Base-by-base conservation (phyloP, 331 rosid genomes). In the Phaseolus coccineus region DNA sequence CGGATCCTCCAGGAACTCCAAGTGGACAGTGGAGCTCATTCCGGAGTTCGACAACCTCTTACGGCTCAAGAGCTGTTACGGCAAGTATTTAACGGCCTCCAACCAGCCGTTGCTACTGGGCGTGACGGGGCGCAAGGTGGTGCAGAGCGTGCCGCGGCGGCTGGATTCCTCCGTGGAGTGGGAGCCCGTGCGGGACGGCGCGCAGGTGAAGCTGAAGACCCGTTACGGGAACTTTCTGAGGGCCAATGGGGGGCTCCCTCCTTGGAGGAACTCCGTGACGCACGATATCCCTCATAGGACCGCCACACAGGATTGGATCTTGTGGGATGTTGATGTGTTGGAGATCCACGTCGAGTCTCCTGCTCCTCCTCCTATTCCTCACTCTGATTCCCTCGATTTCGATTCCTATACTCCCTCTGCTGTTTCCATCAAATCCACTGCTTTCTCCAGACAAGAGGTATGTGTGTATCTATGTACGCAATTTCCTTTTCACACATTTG, bases 181-280 rank as follows among this genome's bases (percentile, higher is more conserved):
- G 94, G 92, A 84, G 27, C 94, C 94, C 4, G 0, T 88, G 0
- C 82, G 75, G 42, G 91, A 90, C 0, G 85, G 91, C 28, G 48
- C 82, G 0, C 83, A 70, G 37, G 69, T 85, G 15, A 83, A 80
- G 80, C 87, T 89, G 4, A 87, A 85, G 58, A 89, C 91, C 0
- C 83, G 89, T 3, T 89, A 89, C 5, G 93, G 87, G 0, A 79
- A 89, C 40, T 89, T 83, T 39, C 62, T 89, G 19, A 76, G 93
- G 10, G 93, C 89, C 4, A 89, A 87, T 55, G 93, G 93, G 0
- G 91, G 91, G 0, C 2, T 89, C 37, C 93, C 90, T 0, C 93
- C 93, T 19, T 89, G 93, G 93, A 73, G 93, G 27, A 89, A 89
- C 77, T 87, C 90, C 0, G 82, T 89, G 15, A 89, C 93, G 0